Evolutionary conservation across 2,329 filamentous ascomycete species (phyloP), one percentile per base, ranked within the genome.

Genomic region (Pestalotiopsis sp.): DNA sequence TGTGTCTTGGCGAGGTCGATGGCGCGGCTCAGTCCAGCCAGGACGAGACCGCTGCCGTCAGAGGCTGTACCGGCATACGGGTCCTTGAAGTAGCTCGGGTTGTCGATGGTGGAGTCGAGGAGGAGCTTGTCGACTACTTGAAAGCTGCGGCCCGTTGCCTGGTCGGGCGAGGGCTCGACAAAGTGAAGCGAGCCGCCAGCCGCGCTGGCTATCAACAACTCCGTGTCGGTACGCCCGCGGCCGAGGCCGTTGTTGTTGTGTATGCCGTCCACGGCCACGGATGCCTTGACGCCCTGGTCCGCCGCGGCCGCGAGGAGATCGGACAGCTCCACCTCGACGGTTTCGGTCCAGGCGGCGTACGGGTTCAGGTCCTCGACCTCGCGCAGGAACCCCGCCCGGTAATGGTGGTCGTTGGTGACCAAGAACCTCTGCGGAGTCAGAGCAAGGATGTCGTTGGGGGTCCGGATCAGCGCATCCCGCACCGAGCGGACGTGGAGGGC

Each of bases 381-480:
- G 1, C 87, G 81, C 75, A 83, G 73, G 0, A 74, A 4, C 0
- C 88, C 87, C 1, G 84, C 80, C 0, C 79, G 81, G 73, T 89
- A 83, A 70, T 77, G 76, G 66, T 90, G 87, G 69, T 90, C 88
- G 69, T 90, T 90, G 0, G 87, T 89, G 5, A 89, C 83, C 63
- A 86, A 85, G 73, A 90, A 83, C 0, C 83, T 82, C 13, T 72
- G 78, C 0, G 84, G 81, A 0, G 79, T 83, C 3, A 77, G 72
- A 1, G 83, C 86, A 5, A 84, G 75, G 13, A 91, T 76, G 69
- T 91, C 88, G 69, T 90, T 90, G 1, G 88, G 88, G 0, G 87
- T 89, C 10, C 73, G 74, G 60, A 90, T 82, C 40, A 88, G 70
- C 0, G 85, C 82, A 72, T 90, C 81, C 52, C 76, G 77, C 40